Evolutionary conservation across 768 basidiomycete genomes (phyloP), one percentile per base, ranked within the genome.

Genomic region (Phanerodontia chrysosporium): DNA sequence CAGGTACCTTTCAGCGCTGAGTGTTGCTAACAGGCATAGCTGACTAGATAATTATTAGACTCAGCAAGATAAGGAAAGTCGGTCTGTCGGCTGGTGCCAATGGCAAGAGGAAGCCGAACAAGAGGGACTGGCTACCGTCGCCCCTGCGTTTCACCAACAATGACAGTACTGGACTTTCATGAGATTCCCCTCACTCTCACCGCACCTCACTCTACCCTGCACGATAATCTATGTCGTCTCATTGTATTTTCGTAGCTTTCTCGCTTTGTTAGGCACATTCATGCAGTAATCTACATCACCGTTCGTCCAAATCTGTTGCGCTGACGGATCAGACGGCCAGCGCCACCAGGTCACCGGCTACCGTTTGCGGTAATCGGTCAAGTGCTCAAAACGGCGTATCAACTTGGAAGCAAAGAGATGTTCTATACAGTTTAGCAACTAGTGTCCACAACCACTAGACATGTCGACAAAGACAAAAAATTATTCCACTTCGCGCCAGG

Each of bases 41-140:
- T 42, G 10, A 42, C 39, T n/a, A n/a, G 39, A 4, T 10, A 5
- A 18, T 42, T 42, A 18, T 29, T 24, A 69, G 68, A 35, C 63
- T 70, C 16, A 60, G 66, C 16, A 58, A 56, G 28, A 71, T 71
- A 21, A 67, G 69, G 13, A 71, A 69, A 54, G 64, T 71, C 16
- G 67, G 70, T 2, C 62, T 71, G 21, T 67, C 66, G 9, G 55
- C 62, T 18, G 58, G 58, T 13, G 62, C 61, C 39, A 53, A 45
- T 36, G 59, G 61, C 21, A 58, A 62, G 18, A 67, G 60, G 27
- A 65, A 56, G 32, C 57, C 60, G 7, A 46, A 10, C 35, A 61
- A 60, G 39, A 45, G 46, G 25, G 48, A 44, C 16, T 66, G 65
- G 66, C 55, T 66, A 2, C 64, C 66, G 2, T 44, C 67, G 28